Evolutionary conservation across 768 basidiomycete species (phyloP).

Genomic region (Macrolepiota fuliginosa): DNA sequence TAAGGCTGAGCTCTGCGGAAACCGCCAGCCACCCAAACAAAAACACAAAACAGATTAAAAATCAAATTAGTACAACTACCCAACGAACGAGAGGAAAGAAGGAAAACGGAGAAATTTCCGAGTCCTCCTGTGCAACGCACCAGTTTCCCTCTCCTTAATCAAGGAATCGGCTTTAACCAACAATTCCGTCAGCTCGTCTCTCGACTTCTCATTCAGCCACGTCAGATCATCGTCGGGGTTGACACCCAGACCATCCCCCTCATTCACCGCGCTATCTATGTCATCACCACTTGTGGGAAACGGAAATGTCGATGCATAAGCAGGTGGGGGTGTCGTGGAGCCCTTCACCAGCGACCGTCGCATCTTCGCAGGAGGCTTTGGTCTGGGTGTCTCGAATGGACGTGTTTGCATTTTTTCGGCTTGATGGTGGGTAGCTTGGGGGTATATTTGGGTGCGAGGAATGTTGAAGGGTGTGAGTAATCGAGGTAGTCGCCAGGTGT

Average conservation of each 20-base stretch:
- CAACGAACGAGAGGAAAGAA: conserved; percentile 5
- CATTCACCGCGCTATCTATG: not conserved
- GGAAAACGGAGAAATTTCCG: not conserved
- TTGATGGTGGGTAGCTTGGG: not conserved
- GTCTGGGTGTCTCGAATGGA: conserved; percentile 50
- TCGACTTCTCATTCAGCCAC: conserved; percentile 65
- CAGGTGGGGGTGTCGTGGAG: conserved; percentile 47
- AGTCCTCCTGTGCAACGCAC: conserved; percentile 36
- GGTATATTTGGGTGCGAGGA: not conserved
- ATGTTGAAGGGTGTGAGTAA: not conserved
- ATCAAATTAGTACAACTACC: not conserved
- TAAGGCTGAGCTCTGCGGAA: conserved; percentile 57
- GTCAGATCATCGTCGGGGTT: conserved; percentile 17
- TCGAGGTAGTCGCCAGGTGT: not conserved
- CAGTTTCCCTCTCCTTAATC: conserved; percentile 75
- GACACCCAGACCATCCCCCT: not conserved
- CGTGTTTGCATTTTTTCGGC: conserved; percentile 17
- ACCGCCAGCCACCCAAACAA: not conserved
- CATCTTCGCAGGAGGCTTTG: conserved; percentile 67
- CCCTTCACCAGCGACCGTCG: conserved; percentile 44
- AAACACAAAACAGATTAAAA: no score
- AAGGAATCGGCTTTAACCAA: conserved; percentile 71
- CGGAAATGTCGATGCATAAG: conserved; percentile 47
- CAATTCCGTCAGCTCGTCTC: conserved; percentile 68
- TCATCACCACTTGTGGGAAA: conserved; percentile 21